Evolutionary conservation across 169 alveolate species (phyloP).

Genomic region (Plasmodium knowlesi): DNA sequence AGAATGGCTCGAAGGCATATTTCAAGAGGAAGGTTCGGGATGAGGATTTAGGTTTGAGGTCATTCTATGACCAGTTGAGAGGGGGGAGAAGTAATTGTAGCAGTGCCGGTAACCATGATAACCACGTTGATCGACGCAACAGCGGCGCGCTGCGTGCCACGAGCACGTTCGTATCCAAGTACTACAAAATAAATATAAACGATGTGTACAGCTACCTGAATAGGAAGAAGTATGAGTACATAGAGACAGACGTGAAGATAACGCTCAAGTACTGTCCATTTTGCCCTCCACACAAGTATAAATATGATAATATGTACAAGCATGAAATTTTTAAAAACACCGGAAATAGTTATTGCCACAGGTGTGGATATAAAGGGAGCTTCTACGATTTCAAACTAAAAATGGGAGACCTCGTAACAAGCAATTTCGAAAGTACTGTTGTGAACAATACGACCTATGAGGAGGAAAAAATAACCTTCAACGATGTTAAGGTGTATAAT

Average conservation of each 20-base stretch:
- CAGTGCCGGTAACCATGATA: not conserved
- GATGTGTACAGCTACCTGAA: slow-evolving; percentile 85
- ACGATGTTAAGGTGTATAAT: slow-evolving; percentile 79
- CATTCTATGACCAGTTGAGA: not conserved
- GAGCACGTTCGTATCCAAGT: slow-evolving; percentile 84
- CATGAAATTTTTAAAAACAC: slow-evolving; percentile 88
- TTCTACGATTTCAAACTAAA: slow-evolving; percentile 89
- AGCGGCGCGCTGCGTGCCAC: slow-evolving; percentile 41
- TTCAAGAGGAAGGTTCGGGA: not conserved
- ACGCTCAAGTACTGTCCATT: slow-evolving; percentile 87
- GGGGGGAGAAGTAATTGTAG: not conserved
- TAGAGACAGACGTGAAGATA: slow-evolving; percentile 83
- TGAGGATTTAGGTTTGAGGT: not conserved
- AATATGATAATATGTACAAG: slow-evolving; percentile 85
- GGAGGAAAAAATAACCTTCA: slow-evolving; percentile 74
- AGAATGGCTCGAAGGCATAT: slow-evolving; percentile 4
- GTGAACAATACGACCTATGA: slow-evolving; percentile 30
- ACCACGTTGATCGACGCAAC: too few relatives aligned
- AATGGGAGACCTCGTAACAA: slow-evolving; percentile 84
- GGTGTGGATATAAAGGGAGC: slow-evolving; percentile 90
- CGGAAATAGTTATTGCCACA: slow-evolving; percentile 88
- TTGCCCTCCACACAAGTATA: slow-evolving; percentile 89
- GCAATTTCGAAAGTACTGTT: slow-evolving; percentile 53
- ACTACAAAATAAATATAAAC: slow-evolving; percentile 80
- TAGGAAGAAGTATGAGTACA: slow-evolving; percentile 83